These are phyloP conservation scores for Solanum ossicruentum DNA, from an alignment of 257 asterid species.

Conservation along the genomic window DNA sequence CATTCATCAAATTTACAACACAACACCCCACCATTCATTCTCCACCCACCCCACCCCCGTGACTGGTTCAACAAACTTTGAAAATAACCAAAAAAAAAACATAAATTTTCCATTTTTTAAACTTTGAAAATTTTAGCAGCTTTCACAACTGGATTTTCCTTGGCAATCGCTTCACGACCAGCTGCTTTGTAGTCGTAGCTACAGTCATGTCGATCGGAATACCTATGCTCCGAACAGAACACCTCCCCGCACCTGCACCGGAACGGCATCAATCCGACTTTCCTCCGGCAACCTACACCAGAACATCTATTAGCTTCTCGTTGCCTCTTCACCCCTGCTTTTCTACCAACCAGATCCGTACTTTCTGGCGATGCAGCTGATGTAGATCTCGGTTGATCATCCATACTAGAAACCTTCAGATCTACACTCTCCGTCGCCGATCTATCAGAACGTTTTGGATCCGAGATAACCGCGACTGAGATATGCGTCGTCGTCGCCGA, in stretches of 20 bases:
- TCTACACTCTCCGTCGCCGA: background rate
- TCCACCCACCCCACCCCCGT: background rate
- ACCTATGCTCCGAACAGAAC: conserved; percentile 69
- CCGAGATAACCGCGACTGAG: conserved; percentile 12
- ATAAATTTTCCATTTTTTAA: conserved; percentile 14
- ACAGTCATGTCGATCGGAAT: conserved; percentile 82
- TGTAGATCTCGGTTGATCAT: background rate
- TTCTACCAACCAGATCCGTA: background rate
- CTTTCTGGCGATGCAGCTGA: background rate
- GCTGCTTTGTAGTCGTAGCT: conserved; percentile 69
- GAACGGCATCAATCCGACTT: conserved; percentile 72
- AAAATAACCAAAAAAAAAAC: background rate
- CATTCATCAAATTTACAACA: background rate
- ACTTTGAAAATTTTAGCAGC: conserved; percentile 61
- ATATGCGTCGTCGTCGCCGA: conserved; percentile 12
- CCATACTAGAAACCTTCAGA: background rate
- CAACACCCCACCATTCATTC: background rate
- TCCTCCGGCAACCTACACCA: conserved; percentile 50
- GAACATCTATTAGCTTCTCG: conserved; percentile 58
- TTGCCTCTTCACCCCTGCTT: background rate
- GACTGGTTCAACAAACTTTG: background rate
- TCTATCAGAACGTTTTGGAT: background rate
- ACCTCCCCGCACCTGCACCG: conserved; percentile 75
- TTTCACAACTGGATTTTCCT: conserved; percentile 82
- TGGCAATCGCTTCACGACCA: conserved; percentile 60